A percentile compares a stretch with the other conserved stretches of the same genome.
Conservation (phyloP, 805 yeast species). For the Kluyveromyces starmeri region DNA sequence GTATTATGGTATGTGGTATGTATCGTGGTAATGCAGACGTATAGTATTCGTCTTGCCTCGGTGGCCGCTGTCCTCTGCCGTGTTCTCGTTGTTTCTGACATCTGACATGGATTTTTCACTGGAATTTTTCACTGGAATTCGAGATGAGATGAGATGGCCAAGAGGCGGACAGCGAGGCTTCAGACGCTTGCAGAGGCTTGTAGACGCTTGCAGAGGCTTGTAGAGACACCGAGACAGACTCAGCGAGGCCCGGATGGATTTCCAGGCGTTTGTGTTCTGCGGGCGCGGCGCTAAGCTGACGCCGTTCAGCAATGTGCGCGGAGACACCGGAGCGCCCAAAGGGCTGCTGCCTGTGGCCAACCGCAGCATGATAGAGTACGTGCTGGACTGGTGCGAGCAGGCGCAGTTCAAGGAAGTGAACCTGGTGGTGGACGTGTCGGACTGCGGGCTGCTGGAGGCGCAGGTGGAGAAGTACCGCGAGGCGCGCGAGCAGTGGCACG, state of each 20-base stretch:
- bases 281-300: constrained; percentile 69
- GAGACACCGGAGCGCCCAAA: constrained; percentile 60
- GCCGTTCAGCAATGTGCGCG: constrained; percentile 58
- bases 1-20: too few species aligned
- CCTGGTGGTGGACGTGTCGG: constrained; percentile 46
- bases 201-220: too few species aligned
- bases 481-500: constrained; percentile 30
- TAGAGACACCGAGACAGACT: constrained; percentile 6
- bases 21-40: too few species aligned
- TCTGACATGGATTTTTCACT: too few species aligned
- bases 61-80: too few species aligned
- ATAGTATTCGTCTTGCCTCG: too few species aligned
- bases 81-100: too few species aligned
- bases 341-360: constrained; percentile 87
- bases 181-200: too few species aligned
- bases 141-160: too few species aligned
- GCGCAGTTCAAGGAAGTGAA: constrained; percentile 70
- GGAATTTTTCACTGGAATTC: too few species aligned
- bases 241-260: constrained; percentile 52
- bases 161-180: too few species aligned
- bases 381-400: constrained; percentile 84
- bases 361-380: constrained; percentile 79
- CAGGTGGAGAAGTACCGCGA: constrained; percentile 42
- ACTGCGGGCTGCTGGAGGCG: constrained; percentile 37
- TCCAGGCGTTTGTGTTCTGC: constrained; percentile 84